Evolutionary conservation across 1,139 yeast species (phyloP), one percentile per base, ranked within the genome.

Genomic region (Saccharomyces hybrid): DNA sequence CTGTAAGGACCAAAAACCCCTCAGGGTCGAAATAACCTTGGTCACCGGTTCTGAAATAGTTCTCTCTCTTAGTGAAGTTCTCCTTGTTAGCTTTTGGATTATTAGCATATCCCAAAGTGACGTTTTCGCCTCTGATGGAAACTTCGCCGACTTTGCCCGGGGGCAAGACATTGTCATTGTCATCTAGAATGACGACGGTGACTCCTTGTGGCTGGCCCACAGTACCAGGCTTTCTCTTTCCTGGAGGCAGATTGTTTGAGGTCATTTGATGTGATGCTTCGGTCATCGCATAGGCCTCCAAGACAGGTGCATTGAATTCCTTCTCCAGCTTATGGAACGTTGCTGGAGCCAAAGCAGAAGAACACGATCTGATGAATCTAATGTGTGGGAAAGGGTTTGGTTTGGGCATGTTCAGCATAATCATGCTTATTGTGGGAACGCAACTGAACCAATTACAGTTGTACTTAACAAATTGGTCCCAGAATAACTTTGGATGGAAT

Each of bases 241-340:
- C 85, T 2, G 85, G 83, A 47, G 88, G 87, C 46, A 82, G 68
- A 58, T 80, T 78, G 67, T 84, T 84, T 6, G 88, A 82, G 11
- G 87, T 81, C 84, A 84, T 84, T 66, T 84, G 88, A 66, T 84
- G 88, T 0, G 81, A 70, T 1, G 87, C 87, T 64, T 84, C 89
- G 3, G 88, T 84, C 88, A 84, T 83, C n/a, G 88, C 88, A 64
- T 84, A 84, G 0, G 88, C 88, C 65, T 84, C 89, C 14, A 83
- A 64, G 0, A 84, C 88, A 0, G 88, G 88, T 0, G 86, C 84
- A 20, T 76, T 69, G 66, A 84, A 79, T 28, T 75, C 73, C 50
- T 70, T 59, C 61, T 84, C 88, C 48, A 84, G 72, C 61, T 77
- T 74, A 53, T 74, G 73, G 71, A 83, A 78, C 3, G 82, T 81